A percentile compares a stretch with the other conserved stretches of the same genome.
Evolutionary conservation across 129 eudicot genomes (phyloP).

Genomic region (Logfia minima): DNA sequence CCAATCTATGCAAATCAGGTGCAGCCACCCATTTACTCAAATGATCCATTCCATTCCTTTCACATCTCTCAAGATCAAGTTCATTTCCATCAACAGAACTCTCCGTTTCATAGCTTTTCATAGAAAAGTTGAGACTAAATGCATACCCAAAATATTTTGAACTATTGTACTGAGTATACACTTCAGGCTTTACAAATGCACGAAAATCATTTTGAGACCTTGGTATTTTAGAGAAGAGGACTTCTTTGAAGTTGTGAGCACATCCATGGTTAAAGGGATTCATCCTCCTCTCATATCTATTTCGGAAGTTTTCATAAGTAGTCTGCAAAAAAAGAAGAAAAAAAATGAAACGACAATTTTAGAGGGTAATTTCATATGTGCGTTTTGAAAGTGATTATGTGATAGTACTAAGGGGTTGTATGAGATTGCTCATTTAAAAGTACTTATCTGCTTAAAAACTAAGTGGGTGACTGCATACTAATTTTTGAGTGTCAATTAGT

Average conservation of each 20-base stretch:
- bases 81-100: slow-evolving; percentile 34
- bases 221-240: slow-evolving; percentile 45
- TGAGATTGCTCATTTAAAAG: no score
- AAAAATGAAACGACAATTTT: no score
- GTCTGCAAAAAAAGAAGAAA: slow-evolving; percentile 40
- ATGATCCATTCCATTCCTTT: slow-evolving; percentile 29
- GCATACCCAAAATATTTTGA: slow-evolving; percentile 32
- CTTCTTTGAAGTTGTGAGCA: slow-evolving; percentile 42
- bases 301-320: slow-evolving; percentile 57
- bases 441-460: no score
- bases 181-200: slow-evolving; percentile 36
- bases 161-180: slow-evolving; percentile 29
- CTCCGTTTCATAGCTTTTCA: slow-evolving; percentile 40
- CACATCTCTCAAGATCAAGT: slow-evolving; percentile 42
- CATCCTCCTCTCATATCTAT: slow-evolving; percentile 49
- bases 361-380: no score
- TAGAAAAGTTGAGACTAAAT: slow-evolving; percentile 32
- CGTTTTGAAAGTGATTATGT: no score
- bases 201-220: slow-evolving; percentile 43
- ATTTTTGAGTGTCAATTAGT: no score
- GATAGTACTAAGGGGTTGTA: no score
- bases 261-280: slow-evolving; percentile 62
- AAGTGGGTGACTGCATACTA: no score
- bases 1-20: slow-evolving; percentile 42
- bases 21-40: slow-evolving; percentile 32